Evolutionary conservation across 176 grass and related monocot species (phyloP).

Genomic region (Lolium multiflorum): DNA sequence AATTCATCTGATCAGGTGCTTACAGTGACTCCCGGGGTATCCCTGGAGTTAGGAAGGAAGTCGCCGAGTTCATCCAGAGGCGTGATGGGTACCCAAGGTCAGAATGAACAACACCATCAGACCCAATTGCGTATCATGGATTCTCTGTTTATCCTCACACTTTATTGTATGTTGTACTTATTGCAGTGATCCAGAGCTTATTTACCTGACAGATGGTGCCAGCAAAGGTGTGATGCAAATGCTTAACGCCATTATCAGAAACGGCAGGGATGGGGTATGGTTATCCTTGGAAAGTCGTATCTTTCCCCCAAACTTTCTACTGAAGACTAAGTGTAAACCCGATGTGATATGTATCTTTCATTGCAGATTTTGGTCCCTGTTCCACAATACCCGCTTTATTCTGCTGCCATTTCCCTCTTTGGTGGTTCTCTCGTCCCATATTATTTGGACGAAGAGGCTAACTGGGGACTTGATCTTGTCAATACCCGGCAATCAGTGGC

Average conservation of each 20-base stretch:
- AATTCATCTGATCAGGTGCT: constrained; percentile 66
- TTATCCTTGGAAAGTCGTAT: constrained; percentile 12
- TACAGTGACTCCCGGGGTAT: constrained; percentile 99
- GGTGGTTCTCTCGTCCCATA: constrained; percentile 95
- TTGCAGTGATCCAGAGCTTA: constrained; percentile 93
- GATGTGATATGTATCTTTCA: constrained; percentile 21
- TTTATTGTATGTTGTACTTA: background rate
- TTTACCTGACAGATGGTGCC: constrained; percentile 94
- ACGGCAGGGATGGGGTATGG: constrained; percentile 83
- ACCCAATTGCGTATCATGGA: background rate
- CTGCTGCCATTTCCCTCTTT: constrained; percentile 83
- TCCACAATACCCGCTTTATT: constrained; percentile 98
- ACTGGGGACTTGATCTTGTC: constrained; percentile 87
- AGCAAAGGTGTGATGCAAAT: constrained; percentile 99
- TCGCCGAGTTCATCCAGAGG: constrained; percentile 89
- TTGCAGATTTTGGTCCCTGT: constrained; percentile 97
- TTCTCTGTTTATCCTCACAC: constrained; percentile 26
- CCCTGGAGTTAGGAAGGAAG: constrained; percentile 92
- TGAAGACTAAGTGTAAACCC: background rate
- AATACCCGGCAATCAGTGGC: constrained; percentile 63
- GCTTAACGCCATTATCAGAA: constrained; percentile 83
- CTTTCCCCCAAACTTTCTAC: constrained; percentile 15
- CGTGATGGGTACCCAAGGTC: constrained; percentile 97
- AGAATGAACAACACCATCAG: background rate
- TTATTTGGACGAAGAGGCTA: constrained; percentile 95